Conservation (phyloP, 768 basidiomycete genomes). For the Auricularia auricula-judae region DNA sequence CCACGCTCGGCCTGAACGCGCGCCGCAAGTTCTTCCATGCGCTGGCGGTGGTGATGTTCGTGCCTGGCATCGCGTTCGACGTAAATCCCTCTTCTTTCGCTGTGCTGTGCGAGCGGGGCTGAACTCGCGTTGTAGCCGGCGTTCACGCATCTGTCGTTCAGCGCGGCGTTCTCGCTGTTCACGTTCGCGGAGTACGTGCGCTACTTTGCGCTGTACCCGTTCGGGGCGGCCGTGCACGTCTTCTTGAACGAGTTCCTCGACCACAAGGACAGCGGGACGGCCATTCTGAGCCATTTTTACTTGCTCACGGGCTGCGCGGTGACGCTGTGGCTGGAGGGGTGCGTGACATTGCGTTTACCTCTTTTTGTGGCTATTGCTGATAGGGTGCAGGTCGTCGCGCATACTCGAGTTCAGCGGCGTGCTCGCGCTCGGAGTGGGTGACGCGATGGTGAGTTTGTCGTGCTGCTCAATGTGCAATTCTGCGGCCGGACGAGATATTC, state of each 20-base stretch:
- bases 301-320: constrained; percentile 91
- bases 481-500: constrained; percentile 1
- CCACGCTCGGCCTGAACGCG: constrained; percentile 81
- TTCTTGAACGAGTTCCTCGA: constrained; percentile 98
- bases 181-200: constrained; percentile 95
- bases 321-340: constrained; percentile 93
- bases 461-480: not conserved
- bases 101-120: no score
- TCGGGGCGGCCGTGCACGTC: constrained; percentile 84
- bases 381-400: constrained; percentile 28
- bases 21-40: constrained; percentile 96
- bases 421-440: constrained; percentile 82
- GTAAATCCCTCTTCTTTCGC: constrained; percentile 37
- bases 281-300: constrained; percentile 96
- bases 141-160: constrained; percentile 91
- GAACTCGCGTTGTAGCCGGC: constrained; percentile 53
- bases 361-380: no score
- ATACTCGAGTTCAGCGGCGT: constrained; percentile 74
- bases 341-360: constrained; percentile 19
- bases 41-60: constrained; percentile 90
- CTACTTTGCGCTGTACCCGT: constrained; percentile 96
- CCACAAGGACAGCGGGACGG: constrained; percentile 87
- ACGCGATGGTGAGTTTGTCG: constrained; percentile 56
- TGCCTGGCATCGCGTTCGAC: constrained; percentile 87
- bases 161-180: constrained; percentile 88